phyloP scores from a whole-genome alignment of 345 rosid species.

The Hevea brasiliensis region DNA sequence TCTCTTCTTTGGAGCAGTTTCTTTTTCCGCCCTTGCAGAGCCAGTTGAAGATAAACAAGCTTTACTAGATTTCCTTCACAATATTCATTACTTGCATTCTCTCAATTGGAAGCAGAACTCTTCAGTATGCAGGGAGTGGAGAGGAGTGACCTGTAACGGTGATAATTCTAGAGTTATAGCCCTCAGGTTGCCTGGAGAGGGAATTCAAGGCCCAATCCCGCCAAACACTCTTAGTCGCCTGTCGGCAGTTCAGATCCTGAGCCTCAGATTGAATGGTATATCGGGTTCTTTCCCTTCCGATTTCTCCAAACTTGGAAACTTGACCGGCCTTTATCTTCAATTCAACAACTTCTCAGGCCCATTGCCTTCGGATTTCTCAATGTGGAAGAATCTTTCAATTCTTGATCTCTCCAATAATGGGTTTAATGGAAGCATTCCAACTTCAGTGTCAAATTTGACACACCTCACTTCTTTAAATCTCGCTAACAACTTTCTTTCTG shows the following conservation, averaged over 20 bases:
- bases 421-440: conserved; percentile 39
- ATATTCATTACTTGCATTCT: conserved; percentile 22
- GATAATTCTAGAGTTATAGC: conserved; percentile 30
- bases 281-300: conserved; percentile 43
- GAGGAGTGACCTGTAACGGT: conserved; percentile 36
- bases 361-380: conserved; percentile 34
- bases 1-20: conserved; percentile 39
- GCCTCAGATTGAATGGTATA: conserved; percentile 41
- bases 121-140: conserved; percentile 36
- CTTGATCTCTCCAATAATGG: conserved; percentile 39
- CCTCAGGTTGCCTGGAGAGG: conserved; percentile 41
- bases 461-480: conserved; percentile 33
- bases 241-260: conserved; percentile 33
- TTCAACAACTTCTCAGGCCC: conserved; percentile 40
- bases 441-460: conserved; percentile 31
- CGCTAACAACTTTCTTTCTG: conserved; percentile 39
- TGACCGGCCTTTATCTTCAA: conserved; percentile 36
- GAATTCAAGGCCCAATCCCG: conserved; percentile 35
- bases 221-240: conserved; percentile 39
- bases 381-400: conserved; percentile 34
- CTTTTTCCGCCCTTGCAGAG: conserved; percentile 35
- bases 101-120: conserved; percentile 35
- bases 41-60: conserved; percentile 42
- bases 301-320: conserved; percentile 23
- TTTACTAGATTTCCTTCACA: conserved; percentile 33